These are phyloP conservation scores for Linaria vulgaris DNA, from an alignment of 257 asterid species.

Conservation along the genomic window DNA sequence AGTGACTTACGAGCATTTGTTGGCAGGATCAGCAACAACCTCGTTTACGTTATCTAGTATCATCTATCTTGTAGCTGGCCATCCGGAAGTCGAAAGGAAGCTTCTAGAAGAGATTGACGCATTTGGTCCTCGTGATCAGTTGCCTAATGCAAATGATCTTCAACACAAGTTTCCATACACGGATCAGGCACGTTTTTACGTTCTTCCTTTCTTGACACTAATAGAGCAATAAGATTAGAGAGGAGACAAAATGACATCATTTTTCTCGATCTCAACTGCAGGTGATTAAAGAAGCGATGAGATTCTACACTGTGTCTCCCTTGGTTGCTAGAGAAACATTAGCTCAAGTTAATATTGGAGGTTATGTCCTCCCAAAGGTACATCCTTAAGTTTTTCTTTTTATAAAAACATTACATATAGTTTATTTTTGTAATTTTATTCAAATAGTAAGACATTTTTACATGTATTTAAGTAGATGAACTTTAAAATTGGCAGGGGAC, in stretches of 20 bases:
- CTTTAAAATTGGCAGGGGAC: constrained; percentile 58
- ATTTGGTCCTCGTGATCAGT: constrained; percentile 56
- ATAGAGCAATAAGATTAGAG: too few species aligned
- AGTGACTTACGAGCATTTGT: constrained; percentile 83
- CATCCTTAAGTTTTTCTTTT: background rate
- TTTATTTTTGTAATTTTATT: too few species aligned
- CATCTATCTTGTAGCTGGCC: constrained; percentile 69
- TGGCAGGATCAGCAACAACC: constrained; percentile 94
- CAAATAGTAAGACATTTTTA: too few species aligned
- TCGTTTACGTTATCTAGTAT: constrained; percentile 79
- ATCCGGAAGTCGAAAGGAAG: constrained; percentile 68
- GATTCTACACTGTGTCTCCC: constrained; percentile 81
- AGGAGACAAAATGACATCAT: background rate
- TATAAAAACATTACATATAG: too few species aligned
- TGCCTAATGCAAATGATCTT: constrained; percentile 77
- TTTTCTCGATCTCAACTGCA: constrained; percentile 26
- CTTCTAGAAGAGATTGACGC: constrained; percentile 69
- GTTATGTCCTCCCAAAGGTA: constrained; percentile 88
- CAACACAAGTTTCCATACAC: constrained; percentile 69
- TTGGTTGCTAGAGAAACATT: constrained; percentile 92
- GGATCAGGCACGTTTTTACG: constrained; percentile 52
- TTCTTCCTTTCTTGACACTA: background rate
- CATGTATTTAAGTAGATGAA: background rate
- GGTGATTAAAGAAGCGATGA: constrained; percentile 98
- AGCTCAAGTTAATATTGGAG: constrained; percentile 73